Evolutionary conservation across 2,329 filamentous ascomycete species (phyloP).

Genomic region (Phialemonium atrogriseum): DNA sequence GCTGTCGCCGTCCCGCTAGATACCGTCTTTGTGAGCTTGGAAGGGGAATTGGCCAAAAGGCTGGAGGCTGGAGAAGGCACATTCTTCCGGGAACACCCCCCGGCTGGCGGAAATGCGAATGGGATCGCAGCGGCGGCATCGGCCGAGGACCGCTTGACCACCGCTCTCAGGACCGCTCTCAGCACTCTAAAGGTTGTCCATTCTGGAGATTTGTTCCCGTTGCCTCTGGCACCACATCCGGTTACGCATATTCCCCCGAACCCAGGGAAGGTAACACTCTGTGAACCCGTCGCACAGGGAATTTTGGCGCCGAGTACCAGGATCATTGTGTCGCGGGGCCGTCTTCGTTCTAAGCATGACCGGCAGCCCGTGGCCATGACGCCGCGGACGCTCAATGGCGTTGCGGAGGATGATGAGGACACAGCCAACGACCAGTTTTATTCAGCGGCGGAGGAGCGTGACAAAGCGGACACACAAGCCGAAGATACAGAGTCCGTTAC

Average conservation of each 20-base stretch:
- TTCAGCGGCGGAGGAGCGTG: constrained; percentile 78
- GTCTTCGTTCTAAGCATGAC: constrained; percentile 45
- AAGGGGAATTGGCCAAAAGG: constrained; percentile 69
- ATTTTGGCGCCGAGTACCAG: constrained; percentile 68
- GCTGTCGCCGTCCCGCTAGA: constrained; percentile 74
- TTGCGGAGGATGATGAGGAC: constrained; percentile 61
- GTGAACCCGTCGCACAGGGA: constrained; percentile 89
- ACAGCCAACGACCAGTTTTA: constrained; percentile 87
- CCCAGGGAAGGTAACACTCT: constrained; percentile 83
- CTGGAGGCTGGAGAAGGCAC: constrained; percentile 76
- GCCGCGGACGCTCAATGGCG: constrained; percentile 49
- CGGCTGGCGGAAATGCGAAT: constrained; percentile 28
- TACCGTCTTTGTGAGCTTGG: constrained; percentile 78
- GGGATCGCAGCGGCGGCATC: constrained; percentile 19
- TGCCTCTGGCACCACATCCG: constrained; percentile 76
- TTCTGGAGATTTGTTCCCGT: constrained; percentile 66
- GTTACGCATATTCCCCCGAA: constrained; percentile 79
- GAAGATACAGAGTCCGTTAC: constrained; percentile 51
- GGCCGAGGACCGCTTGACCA: constrained; percentile 50
- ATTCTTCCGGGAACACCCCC: constrained; percentile 61
- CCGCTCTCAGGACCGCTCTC: constrained; percentile 67
- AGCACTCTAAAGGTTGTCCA: constrained; percentile 70
- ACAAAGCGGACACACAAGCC: constrained; percentile 47
- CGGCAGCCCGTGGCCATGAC: constrained; percentile 36
- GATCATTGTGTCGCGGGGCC: constrained; percentile 68